A percentile compares a stretch with the other conserved stretches of the same genome.
Conservation (phyloP, 2,329 filamentous ascomycete species). For the Xylariaceae sp. region DNA sequence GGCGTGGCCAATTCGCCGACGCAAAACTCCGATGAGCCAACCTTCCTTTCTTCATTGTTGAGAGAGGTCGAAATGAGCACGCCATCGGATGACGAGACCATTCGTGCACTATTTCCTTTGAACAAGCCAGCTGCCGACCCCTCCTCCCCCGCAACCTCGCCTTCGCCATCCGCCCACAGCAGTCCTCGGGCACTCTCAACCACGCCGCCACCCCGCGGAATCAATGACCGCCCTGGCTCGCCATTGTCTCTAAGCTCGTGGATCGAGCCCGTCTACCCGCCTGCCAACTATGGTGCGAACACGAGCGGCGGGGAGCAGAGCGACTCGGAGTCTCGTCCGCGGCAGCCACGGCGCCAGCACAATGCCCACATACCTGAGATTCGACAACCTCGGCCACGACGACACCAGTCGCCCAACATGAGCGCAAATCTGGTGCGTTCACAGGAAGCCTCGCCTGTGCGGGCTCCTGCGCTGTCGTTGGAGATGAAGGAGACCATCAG, state of each 20-base stretch:
- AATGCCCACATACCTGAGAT: conserved; percentile 36
- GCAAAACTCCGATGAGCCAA: conserved; percentile 46
- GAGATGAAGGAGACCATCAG: conserved; percentile 85
- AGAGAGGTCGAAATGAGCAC: conserved; percentile 74
- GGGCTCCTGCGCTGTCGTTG: conserved; percentile 56
- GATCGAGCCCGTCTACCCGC: conserved; percentile 67
- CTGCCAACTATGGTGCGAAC: conserved; percentile 64
- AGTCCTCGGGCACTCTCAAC: conserved; percentile 60
- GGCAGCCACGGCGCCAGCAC: conserved; percentile 19
- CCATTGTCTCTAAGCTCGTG: conserved; percentile 60
- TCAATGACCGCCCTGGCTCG: conserved; percentile 56
- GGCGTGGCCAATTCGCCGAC: too few relatives aligned
- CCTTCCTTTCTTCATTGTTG: conserved; percentile 78
- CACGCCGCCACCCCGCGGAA: conserved; percentile 60
- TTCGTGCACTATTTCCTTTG: conserved; percentile 32
- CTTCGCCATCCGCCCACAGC: conserved; percentile 54
- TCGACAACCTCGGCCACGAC: conserved; percentile 44
- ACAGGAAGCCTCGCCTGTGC: conserved; percentile 61
- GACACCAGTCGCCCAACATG: conserved; percentile 34
- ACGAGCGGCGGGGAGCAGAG: conserved; percentile 35
- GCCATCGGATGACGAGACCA: conserved; percentile 49
- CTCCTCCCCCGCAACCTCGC: conserved; percentile 62
- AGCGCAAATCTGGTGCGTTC: conserved; percentile 35
- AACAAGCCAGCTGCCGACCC: conserved; percentile 24
- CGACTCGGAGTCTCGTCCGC: conserved; percentile 35